Evolutionary conservation across 495 filamentous ascomycete genomes (phyloP).

Genomic region (Paragyromitra xinjiangensis): DNA sequence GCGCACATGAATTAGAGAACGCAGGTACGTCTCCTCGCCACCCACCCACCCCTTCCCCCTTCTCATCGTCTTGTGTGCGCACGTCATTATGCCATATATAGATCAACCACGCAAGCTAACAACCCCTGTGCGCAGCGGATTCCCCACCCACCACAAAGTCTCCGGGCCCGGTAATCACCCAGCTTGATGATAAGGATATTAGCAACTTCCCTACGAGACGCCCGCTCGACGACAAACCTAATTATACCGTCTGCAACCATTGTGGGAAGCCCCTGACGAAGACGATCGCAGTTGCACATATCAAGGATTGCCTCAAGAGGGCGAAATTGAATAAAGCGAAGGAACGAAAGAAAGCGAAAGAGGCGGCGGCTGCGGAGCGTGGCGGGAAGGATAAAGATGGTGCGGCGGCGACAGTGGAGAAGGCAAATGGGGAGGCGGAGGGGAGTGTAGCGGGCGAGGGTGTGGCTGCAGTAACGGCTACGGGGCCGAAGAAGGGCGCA

Average conservation of each 20-base stretch:
- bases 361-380: conserved; percentile 76
- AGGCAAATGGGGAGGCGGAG: conserved; percentile 67
- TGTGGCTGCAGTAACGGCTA: background rate
- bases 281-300: conserved; percentile 69
- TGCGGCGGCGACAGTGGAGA: conserved; percentile 67
- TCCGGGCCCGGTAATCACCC: conserved; percentile 71
- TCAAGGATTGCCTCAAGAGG: conserved; percentile 70
- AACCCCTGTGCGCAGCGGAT: conserved; percentile 17
- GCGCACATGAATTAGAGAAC: conserved; percentile 53
- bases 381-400: conserved; percentile 70
- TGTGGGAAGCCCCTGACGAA: conserved; percentile 79
- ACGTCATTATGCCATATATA: background rate
- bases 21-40: conserved; percentile 36
- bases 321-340: conserved; percentile 79
- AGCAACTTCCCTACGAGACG: conserved; percentile 77
- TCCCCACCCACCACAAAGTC: conserved; percentile 63
- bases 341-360: conserved; percentile 80
- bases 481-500: conserved; percentile 51
- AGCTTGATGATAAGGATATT: conserved; percentile 72
- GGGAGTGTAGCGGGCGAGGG: conserved; percentile 39
- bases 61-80: background rate
- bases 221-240: conserved; percentile 73
- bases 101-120: conserved; percentile 16
- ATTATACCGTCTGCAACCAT: conserved; percentile 78
- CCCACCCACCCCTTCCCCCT: background rate